Base-by-base conservation (phyloP, 306 rosid genomes). In the Pachyrhizus erosus region DNA sequence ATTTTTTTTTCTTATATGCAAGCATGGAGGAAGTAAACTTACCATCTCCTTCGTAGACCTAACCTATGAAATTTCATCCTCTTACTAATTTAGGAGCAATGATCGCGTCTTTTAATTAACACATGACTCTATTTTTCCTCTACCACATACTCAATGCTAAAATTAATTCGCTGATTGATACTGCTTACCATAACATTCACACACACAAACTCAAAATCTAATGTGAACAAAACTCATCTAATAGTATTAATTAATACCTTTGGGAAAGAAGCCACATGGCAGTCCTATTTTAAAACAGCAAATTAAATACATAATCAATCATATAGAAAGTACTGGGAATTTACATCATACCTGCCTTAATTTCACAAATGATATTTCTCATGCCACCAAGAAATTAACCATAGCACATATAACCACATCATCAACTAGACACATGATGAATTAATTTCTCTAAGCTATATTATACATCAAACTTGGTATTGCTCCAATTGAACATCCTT, bases 401-500 rank as follows among this genome's bases (percentile, higher is more conserved):
- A 73, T 31, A 18, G 33, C 67, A 54, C 39, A 21, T 37, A 37
- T 13, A 42, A 27, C 29, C 33, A 11, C 17, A 70, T 45, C 40
- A 51, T 5, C 51, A 54, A 54, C 46, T 43, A 43, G n/a, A 20
- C 1, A 3, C 62, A 26, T 33, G 45, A 15, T 64, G 21, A 31
- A 6, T n/a, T 65, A 34, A 29, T 62, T 62, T 7, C 17, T 7
- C 61, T 17, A 67, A 66, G 2, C 39, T 24, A 80, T 23, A 3
- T 26, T 6, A 13, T 11, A 5, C 4, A 57, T 82, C 76, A 86
- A 72, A 83, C 80, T 1, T 78, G 69, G 51, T 77, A 82, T 17
- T 84, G 87, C 82, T 91, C 85, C 48, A 91, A 87, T 27, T 91
- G 96, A 78, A 89, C 87, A 88, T 89, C 94, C 12, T 76, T 89